Percentiles rank a stretch among this genome's conserved stretches.
Evolutionary conservation across 1,284 basidiomycete species (phyloP).

Genomic region (Ceratobasidium sp.): DNA sequence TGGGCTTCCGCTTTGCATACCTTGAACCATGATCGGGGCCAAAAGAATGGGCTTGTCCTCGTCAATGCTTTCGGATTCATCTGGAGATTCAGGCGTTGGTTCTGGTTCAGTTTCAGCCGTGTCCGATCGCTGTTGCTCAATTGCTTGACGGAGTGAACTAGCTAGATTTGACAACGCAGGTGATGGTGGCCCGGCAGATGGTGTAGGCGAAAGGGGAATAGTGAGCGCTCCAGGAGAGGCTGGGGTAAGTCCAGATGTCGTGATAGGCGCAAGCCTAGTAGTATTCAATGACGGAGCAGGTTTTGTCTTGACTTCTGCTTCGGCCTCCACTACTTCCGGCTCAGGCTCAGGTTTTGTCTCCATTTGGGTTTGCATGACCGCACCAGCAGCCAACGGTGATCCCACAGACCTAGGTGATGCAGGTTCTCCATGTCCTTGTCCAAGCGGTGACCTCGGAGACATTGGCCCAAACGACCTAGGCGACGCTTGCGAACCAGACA

Average conservation of each 20-base stretch:
- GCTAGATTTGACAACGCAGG: constrained; percentile 35
- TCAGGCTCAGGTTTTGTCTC: constrained; percentile 12
- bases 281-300: too few relatives aligned
- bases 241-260: background rate
- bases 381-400: constrained; percentile 21
- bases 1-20: constrained; percentile 15
- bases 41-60: constrained; percentile 14
- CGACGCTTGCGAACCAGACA: constrained; percentile 1
- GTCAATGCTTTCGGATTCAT: constrained; percentile 1
- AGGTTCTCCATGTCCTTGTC: constrained; percentile 2
- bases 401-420: constrained; percentile 8
- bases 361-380: constrained; percentile 17
- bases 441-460: constrained; percentile 16
- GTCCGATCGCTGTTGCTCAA: constrained; percentile 35
- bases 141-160: constrained; percentile 33
- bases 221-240: constrained; percentile 12
- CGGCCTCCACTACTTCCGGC: too few relatives aligned
- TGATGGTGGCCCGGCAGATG: constrained; percentile 20
- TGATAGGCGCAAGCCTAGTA: constrained; percentile 6
- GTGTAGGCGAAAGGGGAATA: constrained; percentile 13
- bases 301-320: background rate
- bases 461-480: constrained; percentile 9
- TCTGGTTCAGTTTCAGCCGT: background rate
- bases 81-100: background rate
- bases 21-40: background rate